phyloP scores from a whole-genome alignment of 345 rosid genomes.

The Euphorbia pulcherrima region DNA sequence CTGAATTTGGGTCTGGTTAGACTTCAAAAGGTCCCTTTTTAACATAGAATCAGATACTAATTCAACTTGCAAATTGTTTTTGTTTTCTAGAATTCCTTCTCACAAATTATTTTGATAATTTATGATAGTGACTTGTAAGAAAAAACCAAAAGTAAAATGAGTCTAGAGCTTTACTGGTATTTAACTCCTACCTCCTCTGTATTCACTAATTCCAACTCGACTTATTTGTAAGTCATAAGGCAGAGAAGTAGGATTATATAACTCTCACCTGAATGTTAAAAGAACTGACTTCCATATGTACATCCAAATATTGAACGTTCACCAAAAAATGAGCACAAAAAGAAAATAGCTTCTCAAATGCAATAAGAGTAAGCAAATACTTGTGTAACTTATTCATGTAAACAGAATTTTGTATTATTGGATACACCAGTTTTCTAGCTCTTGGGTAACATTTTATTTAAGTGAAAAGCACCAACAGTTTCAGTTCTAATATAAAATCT shows the following conservation, averaged over 20 bases:
- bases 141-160: not conserved
- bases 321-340: not conserved
- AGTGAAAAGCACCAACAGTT: too few species aligned
- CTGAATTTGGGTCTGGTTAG: not conserved
- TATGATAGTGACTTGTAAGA: not conserved
- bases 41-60: not conserved
- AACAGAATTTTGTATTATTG: too few species aligned
- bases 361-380: too few species aligned
- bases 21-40: not conserved
- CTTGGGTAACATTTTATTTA: too few species aligned
- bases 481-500: too few species aligned
- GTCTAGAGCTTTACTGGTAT: not conserved
- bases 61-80: not conserved
- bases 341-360: not conserved
- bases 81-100: not conserved
- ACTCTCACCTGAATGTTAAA: not conserved
- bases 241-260: not conserved
- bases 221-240: not conserved
- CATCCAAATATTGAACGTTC: not conserved
- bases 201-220: not conserved
- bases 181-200: not conserved
- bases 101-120: not conserved
- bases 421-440: too few species aligned
- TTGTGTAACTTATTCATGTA: too few species aligned
- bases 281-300: not conserved